Percentiles rank a stretch among this genome's conserved stretches.
Evolutionary conservation across 2,329 filamentous ascomycete species (phyloP).

Genomic region (Corniculantispora saksenae): DNA sequence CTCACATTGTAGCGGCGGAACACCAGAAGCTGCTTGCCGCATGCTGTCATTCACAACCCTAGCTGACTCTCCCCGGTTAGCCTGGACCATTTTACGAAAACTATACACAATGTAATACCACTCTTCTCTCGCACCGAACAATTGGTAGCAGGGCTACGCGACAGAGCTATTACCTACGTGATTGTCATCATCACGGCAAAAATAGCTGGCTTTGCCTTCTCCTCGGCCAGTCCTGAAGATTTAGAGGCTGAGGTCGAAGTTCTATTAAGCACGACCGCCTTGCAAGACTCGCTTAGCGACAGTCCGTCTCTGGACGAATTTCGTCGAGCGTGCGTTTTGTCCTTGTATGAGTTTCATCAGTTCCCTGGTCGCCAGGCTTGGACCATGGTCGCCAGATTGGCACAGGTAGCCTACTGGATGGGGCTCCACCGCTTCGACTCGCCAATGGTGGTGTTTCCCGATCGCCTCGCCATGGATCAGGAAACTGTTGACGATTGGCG

Average conservation of each 20-base stretch:
- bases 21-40: background rate
- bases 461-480: background rate
- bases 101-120: slow-evolving; percentile 12
- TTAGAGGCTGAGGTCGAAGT: slow-evolving; percentile 9
- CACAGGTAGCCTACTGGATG: slow-evolving; percentile 21
- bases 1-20: background rate
- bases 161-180: background rate
- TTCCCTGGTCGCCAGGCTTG: slow-evolving; percentile 25
- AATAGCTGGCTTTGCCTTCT: slow-evolving; percentile 12
- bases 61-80: background rate
- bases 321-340: slow-evolving; percentile 20
- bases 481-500: slow-evolving; percentile 22
- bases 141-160: background rate
- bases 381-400: slow-evolving; percentile 21
- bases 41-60: background rate
- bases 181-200: slow-evolving; percentile 19
- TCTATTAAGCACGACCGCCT: slow-evolving; percentile 8
- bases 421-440: slow-evolving; percentile 21
- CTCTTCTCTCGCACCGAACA: slow-evolving; percentile 1
- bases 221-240: background rate
- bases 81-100: background rate
- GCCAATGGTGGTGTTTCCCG: background rate
- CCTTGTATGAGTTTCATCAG: slow-evolving; percentile 24
- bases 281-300: slow-evolving; percentile 15
- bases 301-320: slow-evolving; percentile 21